Evolutionary conservation across 371 early-diverging fungal genomes (phyloP).

Genomic region (Haplosporangium sp.): DNA sequence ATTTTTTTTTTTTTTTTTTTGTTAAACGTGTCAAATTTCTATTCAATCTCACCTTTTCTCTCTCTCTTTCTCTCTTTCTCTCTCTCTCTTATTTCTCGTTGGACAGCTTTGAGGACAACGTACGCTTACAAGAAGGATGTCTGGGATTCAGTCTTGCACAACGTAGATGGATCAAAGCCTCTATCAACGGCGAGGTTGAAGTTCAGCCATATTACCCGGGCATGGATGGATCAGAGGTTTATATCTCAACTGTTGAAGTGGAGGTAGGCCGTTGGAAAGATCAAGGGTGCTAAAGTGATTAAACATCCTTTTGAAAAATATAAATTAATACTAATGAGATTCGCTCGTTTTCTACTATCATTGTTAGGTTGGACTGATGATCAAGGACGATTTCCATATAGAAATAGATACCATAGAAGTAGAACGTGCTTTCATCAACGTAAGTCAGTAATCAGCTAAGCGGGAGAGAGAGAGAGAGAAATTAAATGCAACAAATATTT

Average conservation of each 20-base stretch:
- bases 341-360: too few relatives aligned
- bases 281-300: too few relatives aligned
- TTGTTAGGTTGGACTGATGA: constrained; percentile 25
- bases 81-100: background rate
- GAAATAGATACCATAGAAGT: constrained; percentile 82
- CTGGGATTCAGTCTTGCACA: constrained; percentile 85
- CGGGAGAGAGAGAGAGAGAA: too few relatives aligned
- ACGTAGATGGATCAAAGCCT: constrained; percentile 89
- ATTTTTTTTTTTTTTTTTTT: too few relatives aligned
- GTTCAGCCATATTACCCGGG: constrained; percentile 82
- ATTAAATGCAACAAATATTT: too few relatives aligned
- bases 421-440: constrained; percentile 71
- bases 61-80: background rate
- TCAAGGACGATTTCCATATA: constrained; percentile 66
- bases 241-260: constrained; percentile 77
- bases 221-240: constrained; percentile 70
- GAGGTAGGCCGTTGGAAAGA: constrained; percentile 61
- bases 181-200: constrained; percentile 83
- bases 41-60: too few relatives aligned
- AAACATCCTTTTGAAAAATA: too few relatives aligned
- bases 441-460: constrained; percentile 38
- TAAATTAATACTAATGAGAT: too few relatives aligned
- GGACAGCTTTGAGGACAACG: constrained; percentile 67
- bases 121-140: constrained; percentile 64
- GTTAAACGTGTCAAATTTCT: too few relatives aligned